Evolutionary conservation across 768 basidiomycete species (phyloP).

Genomic region (Pleurotus sapidus): DNA sequence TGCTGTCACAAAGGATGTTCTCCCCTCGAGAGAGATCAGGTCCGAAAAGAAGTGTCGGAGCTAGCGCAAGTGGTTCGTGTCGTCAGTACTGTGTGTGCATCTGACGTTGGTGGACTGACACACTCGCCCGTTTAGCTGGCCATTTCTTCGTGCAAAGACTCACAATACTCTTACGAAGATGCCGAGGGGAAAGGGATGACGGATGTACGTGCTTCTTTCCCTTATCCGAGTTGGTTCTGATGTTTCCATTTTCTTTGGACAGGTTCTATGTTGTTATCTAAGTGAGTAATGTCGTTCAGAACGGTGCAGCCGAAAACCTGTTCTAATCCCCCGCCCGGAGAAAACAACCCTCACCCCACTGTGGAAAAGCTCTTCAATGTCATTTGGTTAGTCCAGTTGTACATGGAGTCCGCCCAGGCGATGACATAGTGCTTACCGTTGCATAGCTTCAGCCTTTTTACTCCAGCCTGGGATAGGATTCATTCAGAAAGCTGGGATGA

Average conservation of each 20-base stretch:
- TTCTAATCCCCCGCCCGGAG: neutral
- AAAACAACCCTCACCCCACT: neutral
- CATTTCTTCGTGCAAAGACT: slow-evolving; percentile 1
- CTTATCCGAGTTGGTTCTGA: neutral
- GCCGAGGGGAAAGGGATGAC: neutral
- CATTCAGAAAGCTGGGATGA: neutral
- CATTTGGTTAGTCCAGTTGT: neutral
- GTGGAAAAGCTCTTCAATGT: neutral
- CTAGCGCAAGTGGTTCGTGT: neutral
- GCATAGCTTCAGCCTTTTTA: slow-evolving; percentile 1
- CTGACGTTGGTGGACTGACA: neutral
- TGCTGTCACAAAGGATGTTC: neutral
- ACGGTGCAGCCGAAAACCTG: neutral
- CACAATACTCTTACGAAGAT: slow-evolving; percentile 2
- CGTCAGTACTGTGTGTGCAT: neutral
- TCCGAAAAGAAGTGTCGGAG: too few species aligned
- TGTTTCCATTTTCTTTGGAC: neutral
- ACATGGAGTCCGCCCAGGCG: neutral
- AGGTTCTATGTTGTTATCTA: neutral
- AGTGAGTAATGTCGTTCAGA: neutral
- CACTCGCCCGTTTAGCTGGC: neutral
- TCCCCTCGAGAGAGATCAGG: neutral
- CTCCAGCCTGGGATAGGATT: neutral
- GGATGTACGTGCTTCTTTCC: neutral
- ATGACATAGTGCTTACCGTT: neutral